phyloP scores from a whole-genome alignment of 768 basidiomycete genomes.

The Kwoniella sp. region DNA sequence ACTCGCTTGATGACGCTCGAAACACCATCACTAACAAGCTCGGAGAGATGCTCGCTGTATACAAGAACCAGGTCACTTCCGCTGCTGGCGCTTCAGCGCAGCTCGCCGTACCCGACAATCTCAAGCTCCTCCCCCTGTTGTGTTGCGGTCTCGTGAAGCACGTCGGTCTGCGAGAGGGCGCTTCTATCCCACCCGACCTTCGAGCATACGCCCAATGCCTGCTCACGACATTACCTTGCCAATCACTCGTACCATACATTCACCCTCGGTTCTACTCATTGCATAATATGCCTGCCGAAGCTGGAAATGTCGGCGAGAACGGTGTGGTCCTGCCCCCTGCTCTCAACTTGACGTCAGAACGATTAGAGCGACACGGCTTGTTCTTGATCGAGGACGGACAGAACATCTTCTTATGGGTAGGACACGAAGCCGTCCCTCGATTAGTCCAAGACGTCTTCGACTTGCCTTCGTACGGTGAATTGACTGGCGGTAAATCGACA shows the following conservation, averaged over 20 bases:
- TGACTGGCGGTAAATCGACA: constrained; percentile 92
- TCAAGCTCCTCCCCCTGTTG: constrained; percentile 91
- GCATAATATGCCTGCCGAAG: constrained; percentile 85
- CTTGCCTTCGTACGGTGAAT: constrained; percentile 78
- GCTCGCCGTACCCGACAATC: constrained; percentile 84
- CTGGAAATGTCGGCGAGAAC: constrained; percentile 84
- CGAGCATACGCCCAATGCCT: constrained; percentile 92
- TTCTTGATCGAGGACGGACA: constrained; percentile 97
- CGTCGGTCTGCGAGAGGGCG: constrained; percentile 91
- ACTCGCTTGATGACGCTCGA: constrained; percentile 85
- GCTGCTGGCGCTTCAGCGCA: constrained; percentile 91
- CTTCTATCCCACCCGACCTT: constrained; percentile 94
- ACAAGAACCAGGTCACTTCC: constrained; percentile 95
- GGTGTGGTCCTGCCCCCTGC: constrained; percentile 80
- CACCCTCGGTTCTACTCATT: constrained; percentile 94
- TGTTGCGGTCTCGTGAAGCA: constrained; percentile 91
- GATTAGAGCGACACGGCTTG: constrained; percentile 89
- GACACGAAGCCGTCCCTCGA: constrained; percentile 96
- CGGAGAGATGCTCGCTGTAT: constrained; percentile 78
- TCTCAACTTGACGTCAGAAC: constrained; percentile 89
- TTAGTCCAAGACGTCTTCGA: constrained; percentile 92
- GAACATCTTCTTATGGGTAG: constrained; percentile 96
- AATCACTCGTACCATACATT: constrained; percentile 87
- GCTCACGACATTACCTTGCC: constrained; percentile 84
- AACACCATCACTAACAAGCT: constrained; percentile 81